Conservation (phyloP, 331 rosid species). For the Malus hybrid region DNA sequence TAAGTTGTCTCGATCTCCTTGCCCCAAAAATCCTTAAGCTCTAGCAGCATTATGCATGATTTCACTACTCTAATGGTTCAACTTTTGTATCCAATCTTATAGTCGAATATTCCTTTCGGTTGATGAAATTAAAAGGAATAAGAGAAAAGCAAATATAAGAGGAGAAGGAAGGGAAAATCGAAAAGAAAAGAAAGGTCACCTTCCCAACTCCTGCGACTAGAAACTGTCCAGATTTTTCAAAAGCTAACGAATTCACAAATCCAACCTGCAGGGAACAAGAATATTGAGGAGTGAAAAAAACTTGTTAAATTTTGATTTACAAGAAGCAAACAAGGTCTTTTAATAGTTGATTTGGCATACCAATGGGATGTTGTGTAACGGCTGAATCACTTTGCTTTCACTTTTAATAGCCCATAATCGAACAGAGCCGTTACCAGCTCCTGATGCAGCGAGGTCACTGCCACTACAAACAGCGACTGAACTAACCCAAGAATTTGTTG, state of each 20-base stretch:
- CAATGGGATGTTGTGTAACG: conserved; percentile 60
- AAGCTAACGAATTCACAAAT: conserved; percentile 80
- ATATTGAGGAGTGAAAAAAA: background rate
- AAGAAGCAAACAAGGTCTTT: background rate
- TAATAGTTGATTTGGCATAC: conserved; percentile 44
- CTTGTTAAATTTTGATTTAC: background rate
- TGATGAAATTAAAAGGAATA: background rate
- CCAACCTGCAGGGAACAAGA: conserved; percentile 55
- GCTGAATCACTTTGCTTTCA: conserved; percentile 51
- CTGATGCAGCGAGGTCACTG: conserved; percentile 92
- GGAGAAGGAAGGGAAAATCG: background rate
- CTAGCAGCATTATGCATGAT: background rate
- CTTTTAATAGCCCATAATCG: conserved; percentile 63
- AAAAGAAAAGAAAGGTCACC: conserved; percentile 32
- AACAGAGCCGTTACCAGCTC: conserved; percentile 83
- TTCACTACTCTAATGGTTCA: too few species aligned
- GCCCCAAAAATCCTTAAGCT: background rate
- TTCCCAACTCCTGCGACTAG: conserved; percentile 87
- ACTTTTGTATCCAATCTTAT: background rate
- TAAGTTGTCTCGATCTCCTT: too few species aligned
- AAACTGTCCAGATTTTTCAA: conserved; percentile 74
- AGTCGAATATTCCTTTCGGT: background rate
- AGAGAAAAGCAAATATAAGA: background rate
- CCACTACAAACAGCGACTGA: conserved; percentile 67
- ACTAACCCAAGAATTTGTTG: conserved; percentile 78